Evolutionary conservation across 2,329 filamentous ascomycete genomes (phyloP), one percentile per base, ranked within the genome.

Genomic region (Diaporthe eres): DNA sequence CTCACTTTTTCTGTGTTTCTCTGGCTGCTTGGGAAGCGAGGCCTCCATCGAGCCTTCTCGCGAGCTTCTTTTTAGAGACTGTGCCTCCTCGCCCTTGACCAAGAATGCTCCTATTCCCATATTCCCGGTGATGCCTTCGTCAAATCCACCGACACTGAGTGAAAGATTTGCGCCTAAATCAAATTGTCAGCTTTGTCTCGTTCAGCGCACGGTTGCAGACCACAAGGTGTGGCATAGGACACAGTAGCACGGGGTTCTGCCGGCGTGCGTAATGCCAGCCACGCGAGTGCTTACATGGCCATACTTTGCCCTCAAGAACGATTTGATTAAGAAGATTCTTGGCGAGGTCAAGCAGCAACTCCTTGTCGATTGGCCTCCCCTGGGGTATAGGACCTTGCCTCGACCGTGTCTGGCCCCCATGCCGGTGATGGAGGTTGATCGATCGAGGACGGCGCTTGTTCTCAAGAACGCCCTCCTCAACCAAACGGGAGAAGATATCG

Each of bases 391-490:
- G 92, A 6, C 88, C 88, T 81, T 94, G 92, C 63, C 94, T 92
- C 76, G 95, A 97, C 79, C 92, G 91, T 68, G 91, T 94, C 82
- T 96, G 94, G 2, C 88, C 89, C 22, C 90, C 92, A 81, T 95
- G 92, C 37, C 95, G 91, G 82, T 97, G 93, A 82, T 98, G 94
- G 75, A 98, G 84, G 77, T 94, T 95, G 77, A 98, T 93, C 0
- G 94, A 96, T 81, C 92, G 95, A 4, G 97, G 97, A 71, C 96
- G 90, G 55, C 96, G 91, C 83, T 93, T 96, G 82, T 98, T 94
- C 83, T 98, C 95, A 74, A 96, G 85, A 3, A 97, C 93, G 28
- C 95, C 95, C 84, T 98, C 96, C 82, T 98, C 96, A 0, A 98
- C 92, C 61, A 98, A 88, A 57, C 97, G 92, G 72, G 94, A 93